Percentiles rank a stretch among this genome's conserved stretches.
Conservation (phyloP, 805 yeast species). For the Metschnikowia aberdeeniae region DNA sequence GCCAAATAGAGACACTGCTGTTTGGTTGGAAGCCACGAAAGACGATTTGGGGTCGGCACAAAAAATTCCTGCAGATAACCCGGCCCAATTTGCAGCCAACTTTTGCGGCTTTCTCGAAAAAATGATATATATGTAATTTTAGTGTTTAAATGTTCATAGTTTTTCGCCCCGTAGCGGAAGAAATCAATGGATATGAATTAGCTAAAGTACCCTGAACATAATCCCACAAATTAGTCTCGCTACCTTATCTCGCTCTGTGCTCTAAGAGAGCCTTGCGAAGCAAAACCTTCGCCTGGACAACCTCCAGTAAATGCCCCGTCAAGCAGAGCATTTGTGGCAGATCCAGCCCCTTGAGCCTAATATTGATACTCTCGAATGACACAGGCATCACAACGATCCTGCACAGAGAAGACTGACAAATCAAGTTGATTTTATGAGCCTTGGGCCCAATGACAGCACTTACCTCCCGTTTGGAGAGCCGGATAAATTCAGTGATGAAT, state of each 20-base stretch:
- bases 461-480: slow-evolving; percentile 12
- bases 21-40: too few species aligned
- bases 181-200: too few species aligned
- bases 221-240: too few species aligned
- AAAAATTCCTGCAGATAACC: too few species aligned
- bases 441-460: slow-evolving; percentile 13
- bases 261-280: slow-evolving; percentile 12
- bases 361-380: slow-evolving; percentile 10
- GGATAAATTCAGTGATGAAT: slow-evolving; percentile 11
- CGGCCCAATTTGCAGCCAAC: too few species aligned
- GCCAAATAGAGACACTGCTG: too few species aligned
- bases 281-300: slow-evolving; percentile 11
- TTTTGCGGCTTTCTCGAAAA: too few species aligned
- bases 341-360: slow-evolving; percentile 8
- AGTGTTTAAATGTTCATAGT: too few species aligned
- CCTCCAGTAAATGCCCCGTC: slow-evolving; percentile 12
- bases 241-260: background rate
- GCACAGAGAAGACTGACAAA: slow-evolving; percentile 11
- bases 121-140: too few species aligned
- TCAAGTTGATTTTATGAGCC: slow-evolving; percentile 8
- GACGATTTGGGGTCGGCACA: too few species aligned
- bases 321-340: slow-evolving; percentile 12
- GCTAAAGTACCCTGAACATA: too few species aligned
- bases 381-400: slow-evolving; percentile 13
- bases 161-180: too few species aligned